These are phyloP conservation scores for Amyloporia xantha DNA, from an alignment of 768 basidiomycete genomes.

Conservation along the genomic window DNA sequence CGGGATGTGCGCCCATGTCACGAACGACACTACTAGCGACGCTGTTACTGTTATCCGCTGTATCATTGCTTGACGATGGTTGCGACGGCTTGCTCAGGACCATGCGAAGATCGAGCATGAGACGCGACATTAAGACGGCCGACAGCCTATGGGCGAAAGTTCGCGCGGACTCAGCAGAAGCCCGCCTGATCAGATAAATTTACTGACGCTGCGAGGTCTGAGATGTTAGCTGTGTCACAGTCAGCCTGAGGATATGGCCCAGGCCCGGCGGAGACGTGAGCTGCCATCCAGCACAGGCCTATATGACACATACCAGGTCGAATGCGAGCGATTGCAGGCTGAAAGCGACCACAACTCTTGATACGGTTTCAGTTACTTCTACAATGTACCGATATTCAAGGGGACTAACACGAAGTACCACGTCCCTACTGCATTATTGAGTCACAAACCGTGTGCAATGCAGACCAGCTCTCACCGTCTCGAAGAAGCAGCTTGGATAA, in stretches of 20 bases:
- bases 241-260: background rate
- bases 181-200: too few relatives aligned
- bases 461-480: too few relatives aligned
- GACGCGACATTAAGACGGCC: constrained; percentile 10
- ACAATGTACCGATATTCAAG: too few relatives aligned
- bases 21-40: too few relatives aligned
- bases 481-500: constrained; percentile 6
- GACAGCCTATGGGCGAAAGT: constrained; percentile 4
- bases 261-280: background rate
- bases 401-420: background rate
- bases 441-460: too few relatives aligned
- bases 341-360: background rate
- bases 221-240: background rate
- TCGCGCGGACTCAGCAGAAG: too few relatives aligned
- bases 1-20: background rate
- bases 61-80: too few relatives aligned
- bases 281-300: background rate
- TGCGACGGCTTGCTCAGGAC: background rate
- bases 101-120: constrained; percentile 12
- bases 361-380: too few relatives aligned
- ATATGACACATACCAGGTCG: background rate
- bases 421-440: too few relatives aligned
- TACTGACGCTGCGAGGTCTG: background rate
- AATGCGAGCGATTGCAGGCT: background rate
- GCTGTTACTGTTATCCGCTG: too few relatives aligned